Base-by-base conservation (phyloP, 768 basidiomycete species). In the Serendipita vermifera region DNA sequence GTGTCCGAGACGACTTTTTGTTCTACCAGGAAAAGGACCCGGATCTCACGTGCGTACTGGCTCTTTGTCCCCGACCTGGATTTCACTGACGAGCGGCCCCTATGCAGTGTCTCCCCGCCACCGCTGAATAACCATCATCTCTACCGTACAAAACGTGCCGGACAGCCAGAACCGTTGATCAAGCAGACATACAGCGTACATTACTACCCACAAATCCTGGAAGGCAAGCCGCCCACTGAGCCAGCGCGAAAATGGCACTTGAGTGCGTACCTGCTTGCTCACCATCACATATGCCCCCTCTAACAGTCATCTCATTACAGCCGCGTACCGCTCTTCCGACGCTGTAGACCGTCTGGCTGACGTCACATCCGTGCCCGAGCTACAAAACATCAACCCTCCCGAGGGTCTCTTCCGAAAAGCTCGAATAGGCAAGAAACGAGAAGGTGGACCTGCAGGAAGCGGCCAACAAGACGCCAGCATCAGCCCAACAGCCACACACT, bases 21-120 rank as follows among this genome's bases (percentile, higher is more conserved):
- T 88, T 87, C 64, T 89, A 89, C 67, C 87, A 85, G 57, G 85
- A 89, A 68, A 82, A 82, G 63, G 76, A 78, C 33, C 69, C 70
- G 20, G 31, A 32, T 40, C 26, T 20, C n/a, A 24, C 26, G 26
- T 9, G 6, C 14, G 14, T 11, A 55, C 32, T 24, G 57, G 27
- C 33, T 6, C 39, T 41, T 26, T 41, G n/a, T n/a, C 39, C 7
- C n/a, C 5, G 7, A 5, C 3, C 39, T 41, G 17, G 7, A 9
- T 41, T 20, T 41, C 27, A 7, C 15, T 41, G n/a, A n/a, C n/a
- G n/a, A n/a, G n/a, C n/a, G n/a, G n/a, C n/a, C n/a, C n/a, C 11
- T 11, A 17, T 41, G 39, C 32, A 51, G 46, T 5, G 32, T 51
- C 11, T 51, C 46, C 5, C 46, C 46, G 20, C 46, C 46, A 5